Base-by-base conservation (phyloP, 2,329 filamentous ascomycete genomes). In the Xylaria sp. region DNA sequence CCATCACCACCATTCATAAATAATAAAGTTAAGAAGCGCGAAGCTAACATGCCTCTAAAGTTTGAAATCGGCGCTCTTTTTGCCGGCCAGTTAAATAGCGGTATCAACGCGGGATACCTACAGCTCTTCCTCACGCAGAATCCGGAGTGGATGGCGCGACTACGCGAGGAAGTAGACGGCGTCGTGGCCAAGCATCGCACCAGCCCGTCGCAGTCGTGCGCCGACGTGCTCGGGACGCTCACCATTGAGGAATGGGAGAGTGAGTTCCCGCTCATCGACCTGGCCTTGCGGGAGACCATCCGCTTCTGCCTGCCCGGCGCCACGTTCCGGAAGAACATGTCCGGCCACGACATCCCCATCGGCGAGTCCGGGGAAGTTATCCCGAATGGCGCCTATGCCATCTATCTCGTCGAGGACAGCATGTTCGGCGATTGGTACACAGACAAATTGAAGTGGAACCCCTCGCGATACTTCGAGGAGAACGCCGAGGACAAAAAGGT, bases 71-170 rank as follows among this genome's bases (percentile, higher is more conserved):
- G 83, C 13, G 79, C 85, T 0, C 77, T 90, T 2, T 88, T 87
- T 73, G 86, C 87, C 1, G 87, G 86, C n/a, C 79, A 86, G 40
- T 71, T 88, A n/a, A 89, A 89, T 76, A 85, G 79, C 27, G 86
- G 86, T 47, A 83, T 87, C 74, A 88, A 87, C 70, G 83, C 84
- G 0, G 83, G 83, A 1, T 88, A 84, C 81, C 78, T 88, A 69
- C 75, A 89, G 69, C 69, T 83, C 75, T 82, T 85, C 80, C 79
- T 90, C 62, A 75, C 85, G 63, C 66, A 82, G 62, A 74, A 85
- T 72, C 76, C 81, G 18, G 65, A 83, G 62, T 84, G 88, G 88
- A 80, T 82, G 42, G 69, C 65, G 12, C 79, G 80, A 55, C 78
- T 84, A 1, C 83, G 80, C 32, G 77, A 79, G 8, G 86, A 90